These are phyloP conservation scores for Penicillium psychrosexuale DNA, from an alignment of 2,329 filamentous ascomycete species.

Conservation along the genomic window DNA sequence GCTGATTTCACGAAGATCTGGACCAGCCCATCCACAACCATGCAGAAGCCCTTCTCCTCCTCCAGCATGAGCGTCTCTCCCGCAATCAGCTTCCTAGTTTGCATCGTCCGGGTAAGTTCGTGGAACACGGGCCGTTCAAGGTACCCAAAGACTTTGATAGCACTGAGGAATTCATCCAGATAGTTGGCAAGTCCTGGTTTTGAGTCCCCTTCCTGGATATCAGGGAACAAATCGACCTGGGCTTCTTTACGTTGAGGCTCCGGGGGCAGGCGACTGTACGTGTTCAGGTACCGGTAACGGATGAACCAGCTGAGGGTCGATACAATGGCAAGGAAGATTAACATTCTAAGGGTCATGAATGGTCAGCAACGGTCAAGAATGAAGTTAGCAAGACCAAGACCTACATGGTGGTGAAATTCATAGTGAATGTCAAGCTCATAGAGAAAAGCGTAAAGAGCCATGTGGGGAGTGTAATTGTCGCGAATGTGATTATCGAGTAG, in stretches of 20 bases:
- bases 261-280: slow-evolving; percentile 89
- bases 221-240: slow-evolving; percentile 90
- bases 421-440: slow-evolving; percentile 90
- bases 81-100: slow-evolving; percentile 92
- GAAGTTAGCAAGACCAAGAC: slow-evolving; percentile 28
- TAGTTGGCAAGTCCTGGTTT: slow-evolving; percentile 95
- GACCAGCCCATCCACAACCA: slow-evolving; percentile 93
- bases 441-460: slow-evolving; percentile 87
- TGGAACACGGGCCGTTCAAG: slow-evolving; percentile 95
- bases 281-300: slow-evolving; percentile 91
- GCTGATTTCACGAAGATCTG: slow-evolving; percentile 98
- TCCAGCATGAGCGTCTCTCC: slow-evolving; percentile 93
- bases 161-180: slow-evolving; percentile 93
- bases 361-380: slow-evolving; percentile 5
- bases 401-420: slow-evolving; percentile 96
- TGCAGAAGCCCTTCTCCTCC: slow-evolving; percentile 96
- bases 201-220: slow-evolving; percentile 81
- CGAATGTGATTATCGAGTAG: slow-evolving; percentile 80
- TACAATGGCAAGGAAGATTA: slow-evolving; percentile 72
- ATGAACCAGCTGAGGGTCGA: slow-evolving; percentile 93
- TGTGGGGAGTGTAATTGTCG: slow-evolving; percentile 84
- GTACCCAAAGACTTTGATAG: slow-evolving; percentile 98
- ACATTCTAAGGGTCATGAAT: slow-evolving; percentile 52
- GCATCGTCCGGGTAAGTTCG: slow-evolving; percentile 95
- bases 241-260: slow-evolving; percentile 96